Base-by-base conservation (phyloP, 805 yeast genomes). In the Lipomyces orientalis region DNA sequence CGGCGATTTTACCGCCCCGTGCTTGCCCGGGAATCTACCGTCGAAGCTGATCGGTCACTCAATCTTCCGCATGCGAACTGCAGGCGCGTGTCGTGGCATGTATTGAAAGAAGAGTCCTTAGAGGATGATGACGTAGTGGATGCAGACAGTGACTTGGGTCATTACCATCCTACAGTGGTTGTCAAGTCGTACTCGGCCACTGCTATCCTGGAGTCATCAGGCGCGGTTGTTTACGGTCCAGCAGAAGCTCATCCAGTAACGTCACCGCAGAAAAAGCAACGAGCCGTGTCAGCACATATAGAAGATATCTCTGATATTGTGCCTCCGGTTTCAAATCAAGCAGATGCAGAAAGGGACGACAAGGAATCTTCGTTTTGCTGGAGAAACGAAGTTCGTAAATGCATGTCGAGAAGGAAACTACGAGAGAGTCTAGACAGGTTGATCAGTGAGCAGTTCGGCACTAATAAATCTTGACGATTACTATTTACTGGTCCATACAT, bases 351-450 rank as follows among this genome's bases (percentile, higher is more conserved):
- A 39, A 58, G 25, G 25, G n/a, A 35, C 29, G 63, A 63, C n/a
- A 33, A 8, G 9, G 63, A 63, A 25, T 33, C 59, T 2, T 37
- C 61, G 6, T 67, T 69, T 69, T 64, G 71, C 64, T 68, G 71
- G 71, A 58, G 56, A 22, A 62, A 66, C 54, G 71, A 68, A 29
- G 71, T 68, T 29, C 71, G 67, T 31, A 68, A 68, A 51, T 68
- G 64, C 54, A 55, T 68, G 14, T 54, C 65, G 14, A 65, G 71
- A 10, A 66, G 70, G 19, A 54, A 46, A 37, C 33, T 68, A 31
- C 64, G 71, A 8, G 71, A 68, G 49, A 54, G 46, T 29, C 22
- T 67, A 10, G 65, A 67, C 49, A 64, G 56, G 39, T 16, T 66
- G n/a, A 51, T 46, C 29, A 7, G n/a, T 1, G 69, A 66, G 54